Evolutionary conservation across 2,329 filamentous ascomycete genomes (phyloP).

Genomic region (Emergomyces africanus): DNA sequence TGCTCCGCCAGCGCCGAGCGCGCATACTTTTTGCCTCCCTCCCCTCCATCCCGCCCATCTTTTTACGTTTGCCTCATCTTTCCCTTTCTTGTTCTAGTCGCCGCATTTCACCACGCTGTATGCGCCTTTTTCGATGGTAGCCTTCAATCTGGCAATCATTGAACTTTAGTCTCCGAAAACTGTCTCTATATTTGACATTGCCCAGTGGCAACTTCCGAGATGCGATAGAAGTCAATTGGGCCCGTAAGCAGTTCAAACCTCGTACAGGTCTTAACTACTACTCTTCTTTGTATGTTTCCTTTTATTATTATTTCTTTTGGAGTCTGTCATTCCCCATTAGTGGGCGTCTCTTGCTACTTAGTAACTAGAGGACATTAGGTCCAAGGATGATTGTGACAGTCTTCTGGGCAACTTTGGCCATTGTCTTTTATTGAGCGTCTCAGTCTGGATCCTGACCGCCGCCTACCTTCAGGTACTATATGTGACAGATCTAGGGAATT

Average conservation of each 20-base stretch:
- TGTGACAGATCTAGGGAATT: constrained; percentile 1
- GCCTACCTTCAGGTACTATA: neutral
- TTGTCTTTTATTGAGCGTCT: neutral
- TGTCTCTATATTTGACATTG: neutral
- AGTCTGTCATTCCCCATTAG: constrained; percentile 2
- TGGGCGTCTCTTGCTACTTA: neutral
- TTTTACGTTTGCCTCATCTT: neutral
- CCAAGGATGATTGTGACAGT: neutral
- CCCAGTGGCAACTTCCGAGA: neutral
- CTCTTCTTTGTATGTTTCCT: neutral
- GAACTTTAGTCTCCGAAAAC: constrained; percentile 1
- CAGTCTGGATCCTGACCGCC: neutral
- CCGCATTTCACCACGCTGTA: neutral
- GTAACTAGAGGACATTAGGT: neutral
- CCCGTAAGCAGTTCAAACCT: neutral
- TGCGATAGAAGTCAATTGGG: neutral
- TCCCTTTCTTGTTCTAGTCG: neutral
- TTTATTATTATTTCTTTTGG: neutral
- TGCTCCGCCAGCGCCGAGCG: neutral
- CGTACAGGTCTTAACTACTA: neutral
- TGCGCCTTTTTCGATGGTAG: constrained; percentile 3
- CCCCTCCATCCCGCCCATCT: neutral
- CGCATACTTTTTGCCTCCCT: neutral
- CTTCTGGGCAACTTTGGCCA: neutral
- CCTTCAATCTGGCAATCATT: constrained; percentile 2